These are phyloP conservation scores for Aspergillus eucalypticola DNA, from an alignment of 2,329 filamentous ascomycete genomes.

Conservation along the genomic window DNA sequence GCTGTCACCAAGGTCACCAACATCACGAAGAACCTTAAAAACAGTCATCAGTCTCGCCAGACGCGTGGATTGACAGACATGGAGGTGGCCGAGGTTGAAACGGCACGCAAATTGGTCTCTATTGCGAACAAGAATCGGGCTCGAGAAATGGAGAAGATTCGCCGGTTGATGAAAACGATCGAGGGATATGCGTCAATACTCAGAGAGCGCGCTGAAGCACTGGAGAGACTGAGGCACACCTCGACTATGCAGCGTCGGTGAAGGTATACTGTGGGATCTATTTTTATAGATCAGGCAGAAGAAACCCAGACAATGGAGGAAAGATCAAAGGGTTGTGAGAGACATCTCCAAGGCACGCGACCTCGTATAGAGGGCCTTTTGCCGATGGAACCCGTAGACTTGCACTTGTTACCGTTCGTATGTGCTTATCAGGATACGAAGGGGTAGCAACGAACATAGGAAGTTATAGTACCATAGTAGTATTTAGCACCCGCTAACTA, in stretches of 20 bases:
- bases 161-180: constrained; percentile 18
- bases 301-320: too few species aligned
- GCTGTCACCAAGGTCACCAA: constrained; percentile 23
- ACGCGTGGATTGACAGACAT: constrained; percentile 14
- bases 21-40: constrained; percentile 17
- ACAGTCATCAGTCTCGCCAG: constrained; percentile 9
- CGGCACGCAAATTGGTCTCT: constrained; percentile 18
- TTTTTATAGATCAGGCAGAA: too few species aligned
- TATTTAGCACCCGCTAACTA: too few species aligned
- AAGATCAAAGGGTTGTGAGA: too few species aligned
- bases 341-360: too few species aligned
- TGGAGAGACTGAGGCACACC: constrained; percentile 8
- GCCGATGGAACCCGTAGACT: too few species aligned
- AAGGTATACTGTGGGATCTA: background rate
- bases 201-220: constrained; percentile 13
- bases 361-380: too few species aligned
- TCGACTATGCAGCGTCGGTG: background rate
- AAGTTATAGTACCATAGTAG: too few species aligned
- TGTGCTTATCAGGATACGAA: too few species aligned
- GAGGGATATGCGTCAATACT: constrained; percentile 17
- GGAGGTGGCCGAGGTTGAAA: constrained; percentile 26
- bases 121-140: constrained; percentile 22
- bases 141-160: constrained; percentile 23
- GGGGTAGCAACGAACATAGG: too few species aligned
- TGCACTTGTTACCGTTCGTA: too few species aligned